Base-by-base conservation (phyloP, 306 rosid genomes). In the Vicia sativa region DNA sequence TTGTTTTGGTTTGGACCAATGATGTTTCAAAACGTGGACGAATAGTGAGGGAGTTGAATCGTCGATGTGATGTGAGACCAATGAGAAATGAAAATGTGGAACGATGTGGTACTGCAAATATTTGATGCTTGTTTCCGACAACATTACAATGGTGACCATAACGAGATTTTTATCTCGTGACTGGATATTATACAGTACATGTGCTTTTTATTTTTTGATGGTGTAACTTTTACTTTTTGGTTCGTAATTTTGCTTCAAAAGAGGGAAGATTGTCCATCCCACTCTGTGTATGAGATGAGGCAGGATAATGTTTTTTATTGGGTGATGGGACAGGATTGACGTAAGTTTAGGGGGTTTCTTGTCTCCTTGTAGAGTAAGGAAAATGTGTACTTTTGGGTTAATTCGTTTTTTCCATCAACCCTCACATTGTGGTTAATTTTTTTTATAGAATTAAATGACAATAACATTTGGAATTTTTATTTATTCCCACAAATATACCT, bases 11-110 rank as follows among this genome's bases (percentile, higher is more conserved):
- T 3, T 3, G 14, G 52, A 9, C 88, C 74, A 77, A 54, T 38
- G 9, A 41, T 4, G 25, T 65, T 14, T 0, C 13, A 55, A 21
- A 62, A 90, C 88, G 96, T 92, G 98, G 89, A 2, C 84, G 85
- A 87, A 86, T 86, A 1, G 3, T 0, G 1, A 29, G 0, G 0
- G 8, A 23, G 26, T 8, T 5, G 52, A 73, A 67, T 59, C 48
- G 1, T 1, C 59, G 89, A 86, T 53, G 80, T 62, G 89, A 87
- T 44, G 0, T 16, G 0, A 0, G 0, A 0, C 92, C 91, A 84
- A 73, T 87, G 2, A 4, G 0, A 4, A 0, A 0, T 0, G 0
- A 83, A 4, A 59, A 83, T 9, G 77, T 92, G 95, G 81, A 6
- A 8, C 1, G 14, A 76, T 79, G n/a, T 61, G 4, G 18, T 5